Base-by-base conservation (phyloP, 2,329 filamentous ascomycete species). In the Aspergillus udagawae region DNA sequence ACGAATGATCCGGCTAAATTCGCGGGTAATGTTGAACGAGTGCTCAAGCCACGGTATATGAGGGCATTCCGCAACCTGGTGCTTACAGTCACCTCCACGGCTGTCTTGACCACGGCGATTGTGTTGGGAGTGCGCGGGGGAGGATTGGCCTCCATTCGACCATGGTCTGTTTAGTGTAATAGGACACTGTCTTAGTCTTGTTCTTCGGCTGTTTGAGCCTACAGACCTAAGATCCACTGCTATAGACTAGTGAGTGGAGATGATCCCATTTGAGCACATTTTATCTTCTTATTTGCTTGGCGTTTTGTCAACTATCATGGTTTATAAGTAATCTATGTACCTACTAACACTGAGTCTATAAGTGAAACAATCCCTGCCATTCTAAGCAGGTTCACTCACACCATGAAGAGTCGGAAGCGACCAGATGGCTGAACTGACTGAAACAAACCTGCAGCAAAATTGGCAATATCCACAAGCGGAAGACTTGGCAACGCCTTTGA, bases 401-500 rank as follows among this genome's bases (percentile, higher is more conserved):
- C 12, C 12, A 35, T 35, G 12, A 14, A 35, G 4, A 14, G 1
- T 32, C 12, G 5, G 12, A 6, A 14, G 29, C 14, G 12, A 4
- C 27, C 29, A 35, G 12, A 35, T 35, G 14, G 12, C 29, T 14
- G 12, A 12, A 14, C 29, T 1, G 32, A 35, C 12, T 17, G 32
- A 35, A 32, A 6, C 12, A 17, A 2, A 2, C 1, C 12, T 5
- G 12, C 32, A 35, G 4, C 28, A 5, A 35, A 17, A 38, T 4
- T 38, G 32, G 6, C 14, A 7, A 38, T 17, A 3, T 17, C 32
- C 32, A 38, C 32, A 1, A 6, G 32, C 32, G 32, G 32, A 45
- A 20, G 10, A 12, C 53, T 54, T 54, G 53, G 53, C 53, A 42
- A 41, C 41, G 42, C 42, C 42, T 12, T 23, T 54, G 53, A 54